Evolutionary conservation across 345 rosid species (phyloP).

Genomic region (Eucalyptus pauciflora): DNA sequence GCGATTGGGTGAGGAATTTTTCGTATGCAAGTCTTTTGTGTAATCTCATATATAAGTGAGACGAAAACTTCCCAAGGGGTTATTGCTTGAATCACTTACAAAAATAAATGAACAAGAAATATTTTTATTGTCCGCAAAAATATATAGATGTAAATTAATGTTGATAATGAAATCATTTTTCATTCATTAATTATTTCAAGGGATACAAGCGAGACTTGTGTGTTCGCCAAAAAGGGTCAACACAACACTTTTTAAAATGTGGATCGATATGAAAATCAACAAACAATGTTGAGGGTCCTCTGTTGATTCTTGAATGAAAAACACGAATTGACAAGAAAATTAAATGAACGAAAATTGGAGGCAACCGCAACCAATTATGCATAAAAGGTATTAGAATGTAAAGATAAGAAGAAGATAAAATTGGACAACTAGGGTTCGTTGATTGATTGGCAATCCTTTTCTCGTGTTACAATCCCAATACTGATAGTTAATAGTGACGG

Average conservation of each 20-base stretch:
- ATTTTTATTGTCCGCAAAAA: fast-evolving
- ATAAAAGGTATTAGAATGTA: neutral
- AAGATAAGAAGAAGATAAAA: neutral
- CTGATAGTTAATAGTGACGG: neutral
- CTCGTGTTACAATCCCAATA: neutral
- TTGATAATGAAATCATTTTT: neutral
- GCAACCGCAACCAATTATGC: neutral
- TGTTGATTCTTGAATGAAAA: neutral
- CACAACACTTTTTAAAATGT: neutral
- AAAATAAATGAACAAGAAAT: neutral
- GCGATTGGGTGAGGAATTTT: neutral
- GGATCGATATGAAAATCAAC: neutral
- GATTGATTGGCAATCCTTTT: neutral
- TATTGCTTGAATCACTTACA: neutral
- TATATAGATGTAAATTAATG: neutral
- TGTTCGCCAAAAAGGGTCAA: neutral
- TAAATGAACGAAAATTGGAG: neutral
- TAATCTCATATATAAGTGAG: neutral
- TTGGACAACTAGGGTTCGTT: fast-evolving
- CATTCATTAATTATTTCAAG: neutral
- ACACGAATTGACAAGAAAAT: neutral
- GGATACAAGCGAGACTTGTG: fast-evolving
- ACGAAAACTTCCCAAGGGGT: neutral
- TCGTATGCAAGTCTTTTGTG: neutral
- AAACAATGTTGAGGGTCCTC: neutral